phyloP scores from a whole-genome alignment of 108 stramenopile genomes.

The Fistulifera solaris region DNA sequence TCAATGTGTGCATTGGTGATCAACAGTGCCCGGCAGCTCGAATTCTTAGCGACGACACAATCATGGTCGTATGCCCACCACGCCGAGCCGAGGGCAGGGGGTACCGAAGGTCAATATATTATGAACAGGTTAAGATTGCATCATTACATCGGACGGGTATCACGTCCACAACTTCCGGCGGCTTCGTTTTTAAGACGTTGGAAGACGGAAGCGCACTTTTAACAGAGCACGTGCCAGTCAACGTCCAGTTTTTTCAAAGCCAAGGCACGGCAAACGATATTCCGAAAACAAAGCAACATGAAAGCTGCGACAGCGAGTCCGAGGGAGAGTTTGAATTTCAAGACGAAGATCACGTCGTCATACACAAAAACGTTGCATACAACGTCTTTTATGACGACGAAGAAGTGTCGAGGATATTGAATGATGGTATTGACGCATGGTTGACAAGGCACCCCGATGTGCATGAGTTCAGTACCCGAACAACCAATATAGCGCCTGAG shows the following conservation, averaged over 20 bases:
- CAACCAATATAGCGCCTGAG: neutral
- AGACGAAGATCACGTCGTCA: no score
- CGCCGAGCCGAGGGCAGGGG: neutral
- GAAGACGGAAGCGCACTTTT: neutral
- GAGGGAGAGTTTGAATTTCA: neutral
- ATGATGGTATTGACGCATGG: slow-evolving; percentile 7
- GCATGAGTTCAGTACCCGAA: neutral
- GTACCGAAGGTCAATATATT: neutral
- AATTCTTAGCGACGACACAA: slow-evolving; percentile 39
- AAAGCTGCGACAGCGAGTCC: neutral
- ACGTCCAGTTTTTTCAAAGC: neutral
- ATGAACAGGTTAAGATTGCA: neutral
- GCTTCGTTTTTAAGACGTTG: neutral
- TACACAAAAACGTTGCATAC: neutral
- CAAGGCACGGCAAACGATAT: no score
- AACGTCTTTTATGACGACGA: neutral
- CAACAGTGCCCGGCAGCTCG: slow-evolving; percentile 17
- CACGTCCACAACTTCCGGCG: neutral
- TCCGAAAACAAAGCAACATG: neutral
- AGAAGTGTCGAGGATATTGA: slow-evolving; percentile 1
- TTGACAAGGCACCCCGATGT: neutral
- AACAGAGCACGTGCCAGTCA: neutral
- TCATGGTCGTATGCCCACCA: slow-evolving; percentile 54
- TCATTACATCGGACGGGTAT: neutral
- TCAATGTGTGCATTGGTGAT: slow-evolving; percentile 31